Evolutionary conservation across 1,284 basidiomycete species (phyloP).

Genomic region (Leccinum laetum): DNA sequence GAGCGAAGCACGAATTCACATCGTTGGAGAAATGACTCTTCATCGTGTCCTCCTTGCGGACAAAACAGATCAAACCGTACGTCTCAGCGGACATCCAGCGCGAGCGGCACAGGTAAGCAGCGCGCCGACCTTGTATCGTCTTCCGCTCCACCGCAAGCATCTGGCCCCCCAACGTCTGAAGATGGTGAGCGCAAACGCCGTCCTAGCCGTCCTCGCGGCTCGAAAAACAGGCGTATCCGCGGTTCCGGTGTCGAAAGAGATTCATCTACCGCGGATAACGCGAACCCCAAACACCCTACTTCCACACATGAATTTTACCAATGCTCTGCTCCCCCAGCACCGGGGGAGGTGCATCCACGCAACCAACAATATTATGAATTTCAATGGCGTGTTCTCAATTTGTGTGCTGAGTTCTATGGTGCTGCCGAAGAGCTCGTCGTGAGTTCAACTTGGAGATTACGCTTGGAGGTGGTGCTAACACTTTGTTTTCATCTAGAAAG

Average conservation of each 20-base stretch:
- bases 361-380: conserved; percentile 82
- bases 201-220: conserved; percentile 73
- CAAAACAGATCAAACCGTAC: conserved; percentile 25
- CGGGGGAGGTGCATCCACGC: conserved; percentile 54
- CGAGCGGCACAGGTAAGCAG: conserved; percentile 20
- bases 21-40: conserved; percentile 1
- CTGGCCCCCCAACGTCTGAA: conserved; percentile 22
- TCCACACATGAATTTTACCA: conserved; percentile 30
- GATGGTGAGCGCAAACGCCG: conserved; percentile 53
- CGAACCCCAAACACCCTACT: conserved; percentile 21
- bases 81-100: conserved; percentile 17
- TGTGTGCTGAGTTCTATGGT: conserved; percentile 81
- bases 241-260: conserved; percentile 34
- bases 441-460: conserved; percentile 35
- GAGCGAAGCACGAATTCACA: not conserved
- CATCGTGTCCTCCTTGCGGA: not conserved
- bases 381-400: conserved; percentile 77
- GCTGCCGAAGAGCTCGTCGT: conserved; percentile 82
- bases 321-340: conserved; percentile 28
- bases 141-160: conserved; percentile 18
- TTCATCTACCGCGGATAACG: conserved; percentile 12
- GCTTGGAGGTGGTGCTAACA: conserved; percentile 11
- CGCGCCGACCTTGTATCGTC: conserved; percentile 15
- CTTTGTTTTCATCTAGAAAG: conserved; percentile 50
- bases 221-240: conserved; percentile 62